phyloP scores from a whole-genome alignment of 768 basidiomycete genomes.

The Tremella yokohamensis region DNA sequence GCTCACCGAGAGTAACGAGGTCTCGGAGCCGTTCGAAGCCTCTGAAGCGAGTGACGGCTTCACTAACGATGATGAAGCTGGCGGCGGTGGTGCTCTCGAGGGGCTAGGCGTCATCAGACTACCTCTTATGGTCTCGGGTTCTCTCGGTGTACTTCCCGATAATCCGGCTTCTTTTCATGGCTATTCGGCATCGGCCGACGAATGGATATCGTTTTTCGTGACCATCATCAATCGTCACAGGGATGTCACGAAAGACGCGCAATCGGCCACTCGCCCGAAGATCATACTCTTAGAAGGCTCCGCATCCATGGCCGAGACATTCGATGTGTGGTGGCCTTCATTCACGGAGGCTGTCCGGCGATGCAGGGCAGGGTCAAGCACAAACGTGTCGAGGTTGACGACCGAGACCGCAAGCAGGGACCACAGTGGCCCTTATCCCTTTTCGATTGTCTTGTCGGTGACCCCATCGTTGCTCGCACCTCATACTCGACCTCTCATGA shows the following conservation, averaged over 20 bases:
- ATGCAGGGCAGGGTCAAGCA: constrained; percentile 57
- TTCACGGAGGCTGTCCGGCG: constrained; percentile 73
- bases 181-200: constrained; percentile 52
- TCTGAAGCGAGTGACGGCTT: background rate
- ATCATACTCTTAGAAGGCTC: constrained; percentile 82
- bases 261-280: constrained; percentile 55
- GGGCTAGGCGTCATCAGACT: constrained; percentile 3
- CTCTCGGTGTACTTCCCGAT: constrained; percentile 56
- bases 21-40: background rate
- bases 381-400: no score
- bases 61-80: background rate
- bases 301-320: constrained; percentile 66
- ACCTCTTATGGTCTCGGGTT: background rate
- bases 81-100: background rate
- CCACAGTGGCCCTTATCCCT: constrained; percentile 34
- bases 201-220: constrained; percentile 44
- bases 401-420: constrained; percentile 5
- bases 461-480: constrained; percentile 65
- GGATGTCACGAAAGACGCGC: constrained; percentile 30
- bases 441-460: constrained; percentile 82
- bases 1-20: background rate
- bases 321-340: constrained; percentile 74
- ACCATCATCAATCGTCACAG: constrained; percentile 29
- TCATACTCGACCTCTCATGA: constrained; percentile 47
- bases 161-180: constrained; percentile 23